Base-by-base conservation (phyloP, 768 basidiomycete species). In the Postia placenta region DNA sequence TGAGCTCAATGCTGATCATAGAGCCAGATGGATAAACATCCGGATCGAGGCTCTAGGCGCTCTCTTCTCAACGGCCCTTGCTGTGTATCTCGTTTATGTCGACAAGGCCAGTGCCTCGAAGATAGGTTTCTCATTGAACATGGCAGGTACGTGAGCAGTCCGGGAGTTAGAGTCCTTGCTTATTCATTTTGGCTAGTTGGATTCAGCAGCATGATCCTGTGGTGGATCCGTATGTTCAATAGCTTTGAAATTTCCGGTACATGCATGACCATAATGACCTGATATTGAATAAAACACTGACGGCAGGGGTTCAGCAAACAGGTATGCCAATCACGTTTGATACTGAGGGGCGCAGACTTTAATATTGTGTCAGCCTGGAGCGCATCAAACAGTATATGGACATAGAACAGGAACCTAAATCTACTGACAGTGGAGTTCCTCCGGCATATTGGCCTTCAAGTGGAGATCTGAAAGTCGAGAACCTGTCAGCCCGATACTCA, bases 41-140 rank as follows among this genome's bases (percentile, higher is more conserved):
- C 70, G 76, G 51, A 71, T 89, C 36, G 88, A 92, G 59, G 56
- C 64, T 9, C 55, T 79, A 24, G 76, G 78, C 3, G 76, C 70
- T 7, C 25, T 74, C 23, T 81, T 81, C 58, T 63, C 76, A 1
- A 60, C 77, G 3, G 60, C 59, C 11, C 67, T 83, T n/a, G 80
- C 77, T 2, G 70, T 74, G 15, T 79, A 78, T 58, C 64, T 83
- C 15, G 67, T 80, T 3, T 81, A 80, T 53, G 63, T 64, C 27
- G 59, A 56, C n/a, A 47, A 59, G 17, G 72, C 73, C 64, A 68
- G 71, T 20, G 62, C 72, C 1, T 68, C 71, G 5, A 67, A 67
- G 19, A 66, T 64, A 14, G 75, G 69, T 2, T 66, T 70, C 59
- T 66, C 68, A 23, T 50, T 71, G 49, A 69, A 62, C 42, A 69